Conservation (phyloP, 176 grass and related monocot species). For the Oryza meridionalis region DNA sequence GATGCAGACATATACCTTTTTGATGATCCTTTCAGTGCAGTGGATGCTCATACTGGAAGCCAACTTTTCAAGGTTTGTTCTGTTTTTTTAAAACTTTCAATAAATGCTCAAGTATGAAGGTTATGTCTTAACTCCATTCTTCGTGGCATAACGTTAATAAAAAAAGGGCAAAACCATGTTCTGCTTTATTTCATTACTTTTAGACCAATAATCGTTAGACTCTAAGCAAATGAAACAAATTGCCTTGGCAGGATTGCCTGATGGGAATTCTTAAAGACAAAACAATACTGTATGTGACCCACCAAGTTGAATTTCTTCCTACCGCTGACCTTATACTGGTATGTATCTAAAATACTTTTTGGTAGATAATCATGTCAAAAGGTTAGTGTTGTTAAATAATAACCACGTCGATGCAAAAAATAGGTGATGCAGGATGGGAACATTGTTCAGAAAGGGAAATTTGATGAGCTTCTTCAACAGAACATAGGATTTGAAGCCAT, state of each 20-base stretch:
- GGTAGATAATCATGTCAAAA: conserved; percentile 1
- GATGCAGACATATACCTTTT: conserved; percentile 93
- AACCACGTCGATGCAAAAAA: conserved; percentile 42
- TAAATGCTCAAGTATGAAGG: conserved; percentile 16
- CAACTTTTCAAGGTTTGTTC: conserved; percentile 87
- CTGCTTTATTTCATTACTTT: conserved; percentile 5
- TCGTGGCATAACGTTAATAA: background rate
- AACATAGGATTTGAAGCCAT: conserved; percentile 89
- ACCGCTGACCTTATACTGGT: conserved; percentile 88
- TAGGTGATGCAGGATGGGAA: conserved; percentile 95
- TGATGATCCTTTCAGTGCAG: conserved; percentile 97
- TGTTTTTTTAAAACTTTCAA: background rate
- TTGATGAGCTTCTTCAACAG: conserved; percentile 83
- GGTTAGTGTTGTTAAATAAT: conserved; percentile 31
- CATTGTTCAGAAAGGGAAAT: conserved; percentile 79
- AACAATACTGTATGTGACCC: conserved; percentile 92
- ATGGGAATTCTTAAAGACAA: conserved; percentile 91
- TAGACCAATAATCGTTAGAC: background rate
- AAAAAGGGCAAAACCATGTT: conserved; percentile 11
- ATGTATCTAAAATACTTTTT: conserved; percentile 42
- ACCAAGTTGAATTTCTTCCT: conserved; percentile 99
- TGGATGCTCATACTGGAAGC: conserved; percentile 92
- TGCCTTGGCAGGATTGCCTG: conserved; percentile 75
- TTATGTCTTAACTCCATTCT: conserved; percentile 9
- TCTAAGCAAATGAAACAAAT: conserved; percentile 27